These are phyloP conservation scores for Fusarium denticulatum DNA, from an alignment of 2,329 filamentous ascomycete species.

Conservation along the genomic window DNA sequence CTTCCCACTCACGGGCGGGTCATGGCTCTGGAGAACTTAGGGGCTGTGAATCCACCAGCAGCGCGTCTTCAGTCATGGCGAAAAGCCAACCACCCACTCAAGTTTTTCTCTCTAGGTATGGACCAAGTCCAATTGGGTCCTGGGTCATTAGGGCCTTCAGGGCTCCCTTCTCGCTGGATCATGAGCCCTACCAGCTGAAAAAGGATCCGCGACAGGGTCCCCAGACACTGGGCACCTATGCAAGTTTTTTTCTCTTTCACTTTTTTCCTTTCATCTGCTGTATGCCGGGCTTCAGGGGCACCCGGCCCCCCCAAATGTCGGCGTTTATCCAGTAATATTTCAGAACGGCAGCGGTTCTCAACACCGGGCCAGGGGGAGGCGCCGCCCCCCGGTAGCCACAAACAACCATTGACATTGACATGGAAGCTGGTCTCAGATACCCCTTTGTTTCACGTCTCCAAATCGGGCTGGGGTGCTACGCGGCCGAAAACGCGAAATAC, in stretches of 20 bases:
- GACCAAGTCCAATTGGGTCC: neutral
- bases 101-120: neutral
- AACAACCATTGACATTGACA: slow-evolving; percentile 38
- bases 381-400: slow-evolving; percentile 37
- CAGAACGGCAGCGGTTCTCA: slow-evolving; percentile 21
- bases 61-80: neutral
- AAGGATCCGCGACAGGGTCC: slow-evolving; percentile 39
- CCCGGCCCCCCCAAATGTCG: slow-evolving; percentile 21
- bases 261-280: slow-evolving; percentile 8
- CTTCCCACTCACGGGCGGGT: slow-evolving; percentile 22
- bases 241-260: slow-evolving; percentile 10
- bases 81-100: slow-evolving; percentile 10
- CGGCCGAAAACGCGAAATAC: slow-evolving; percentile 20
- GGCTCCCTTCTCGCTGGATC: neutral
- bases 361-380: slow-evolving; percentile 39
- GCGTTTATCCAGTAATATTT: slow-evolving; percentile 16
- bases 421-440: slow-evolving; percentile 10
- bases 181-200: slow-evolving; percentile 40
- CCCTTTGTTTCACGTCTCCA: slow-evolving; percentile 42
- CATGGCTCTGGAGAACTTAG: slow-evolving; percentile 32
- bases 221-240: slow-evolving; percentile 15
- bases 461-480: slow-evolving; percentile 35
- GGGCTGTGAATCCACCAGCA: slow-evolving; percentile 32
- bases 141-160: neutral
- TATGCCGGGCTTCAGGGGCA: slow-evolving; percentile 31